Percentiles rank a stretch among this genome's conserved stretches.
These are phyloP conservation scores for Phytophthora europaea DNA, from an alignment of 352 stramenopile species.

Conservation along the genomic window DNA sequence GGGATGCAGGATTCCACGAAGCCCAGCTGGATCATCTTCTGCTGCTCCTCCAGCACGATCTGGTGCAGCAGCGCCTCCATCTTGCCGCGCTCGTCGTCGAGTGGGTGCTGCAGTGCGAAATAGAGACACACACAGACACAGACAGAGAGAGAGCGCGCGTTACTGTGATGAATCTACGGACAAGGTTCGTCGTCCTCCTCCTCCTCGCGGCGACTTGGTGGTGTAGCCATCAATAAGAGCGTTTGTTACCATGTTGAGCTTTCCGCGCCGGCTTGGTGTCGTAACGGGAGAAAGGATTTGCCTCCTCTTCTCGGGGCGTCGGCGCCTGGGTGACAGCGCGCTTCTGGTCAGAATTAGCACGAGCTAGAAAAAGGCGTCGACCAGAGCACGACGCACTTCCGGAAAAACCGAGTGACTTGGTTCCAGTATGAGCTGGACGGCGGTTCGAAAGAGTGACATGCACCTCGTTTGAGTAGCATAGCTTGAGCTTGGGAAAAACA, in stretches of 20 bases:
- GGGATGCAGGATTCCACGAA: constrained; percentile 88
- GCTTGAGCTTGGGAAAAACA: neutral
- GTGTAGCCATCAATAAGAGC: constrained; percentile 18
- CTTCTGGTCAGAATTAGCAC: constrained; percentile 22
- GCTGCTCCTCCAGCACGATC: constrained; percentile 88
- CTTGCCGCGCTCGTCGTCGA: constrained; percentile 56
- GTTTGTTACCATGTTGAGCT: constrained; percentile 28
- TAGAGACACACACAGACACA: neutral
- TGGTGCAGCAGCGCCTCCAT: constrained; percentile 88
- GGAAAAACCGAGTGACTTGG: constrained; percentile 3
- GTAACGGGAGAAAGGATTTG: constrained; percentile 37
- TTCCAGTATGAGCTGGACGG: neutral
- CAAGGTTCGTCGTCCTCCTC: neutral
- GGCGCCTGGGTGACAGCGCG: neutral
- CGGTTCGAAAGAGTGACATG: constrained; percentile 10
- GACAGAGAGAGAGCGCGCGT: neutral
- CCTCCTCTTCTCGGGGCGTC: constrained; percentile 15
- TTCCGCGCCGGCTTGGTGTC: constrained; percentile 9
- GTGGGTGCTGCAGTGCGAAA: constrained; percentile 29
- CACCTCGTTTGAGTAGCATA: constrained; percentile 15
- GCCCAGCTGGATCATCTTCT: constrained; percentile 86
- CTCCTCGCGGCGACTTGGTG: neutral
- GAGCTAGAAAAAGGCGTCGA: constrained; percentile 5
- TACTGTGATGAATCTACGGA: neutral
- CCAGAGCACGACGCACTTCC: constrained; percentile 5